A percentile compares a stretch with the other conserved stretches of the same genome.
These are phyloP conservation scores for Rhodotorula graminis DNA, from an alignment of 768 basidiomycete genomes.

Conservation along the genomic window DNA sequence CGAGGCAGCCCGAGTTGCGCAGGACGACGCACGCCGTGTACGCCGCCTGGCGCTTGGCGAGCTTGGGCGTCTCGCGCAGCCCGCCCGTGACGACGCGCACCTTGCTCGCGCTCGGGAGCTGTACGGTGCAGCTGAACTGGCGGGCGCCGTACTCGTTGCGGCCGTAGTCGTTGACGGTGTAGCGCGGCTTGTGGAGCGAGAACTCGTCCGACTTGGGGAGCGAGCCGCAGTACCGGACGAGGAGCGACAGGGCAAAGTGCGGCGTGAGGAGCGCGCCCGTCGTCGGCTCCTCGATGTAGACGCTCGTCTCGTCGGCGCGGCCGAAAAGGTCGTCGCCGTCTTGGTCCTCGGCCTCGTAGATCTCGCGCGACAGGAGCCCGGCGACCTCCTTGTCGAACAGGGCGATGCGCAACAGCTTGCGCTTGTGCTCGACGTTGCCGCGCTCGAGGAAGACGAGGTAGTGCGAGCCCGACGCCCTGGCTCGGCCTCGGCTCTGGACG, in stretches of 20 bases:
- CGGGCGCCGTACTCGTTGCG: background rate
- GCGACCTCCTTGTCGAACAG: constrained; percentile 4
- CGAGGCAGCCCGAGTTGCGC: background rate
- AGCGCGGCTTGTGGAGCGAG: background rate
- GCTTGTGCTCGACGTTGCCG: constrained; percentile 3
- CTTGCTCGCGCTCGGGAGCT: background rate
- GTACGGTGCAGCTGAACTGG: background rate
- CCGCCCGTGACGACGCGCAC: background rate
- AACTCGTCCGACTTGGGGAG: constrained; percentile 22
- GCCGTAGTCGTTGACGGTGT: background rate
- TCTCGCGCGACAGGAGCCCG: constrained; percentile 35
- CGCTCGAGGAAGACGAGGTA: constrained; percentile 18
- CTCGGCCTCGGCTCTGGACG: constrained; percentile 12
- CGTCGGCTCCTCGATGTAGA: background rate
- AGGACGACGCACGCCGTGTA: constrained; percentile 14
- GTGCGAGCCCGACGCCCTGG: background rate
- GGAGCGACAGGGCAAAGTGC: constrained; percentile 9
- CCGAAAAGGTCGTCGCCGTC: constrained; percentile 14
- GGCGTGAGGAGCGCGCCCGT: constrained; percentile 13
- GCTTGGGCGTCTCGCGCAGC: background rate
- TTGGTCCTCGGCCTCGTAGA: constrained; percentile 8
- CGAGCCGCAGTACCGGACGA: constrained; percentile 3
- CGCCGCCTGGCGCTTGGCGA: constrained; percentile 8
- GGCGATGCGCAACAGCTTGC: constrained; percentile 1
- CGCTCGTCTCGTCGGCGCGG: constrained; percentile 2